Evolutionary conservation across 2,329 filamentous ascomycete genomes (phyloP).

Genomic region (Aspergillus udagawae): DNA sequence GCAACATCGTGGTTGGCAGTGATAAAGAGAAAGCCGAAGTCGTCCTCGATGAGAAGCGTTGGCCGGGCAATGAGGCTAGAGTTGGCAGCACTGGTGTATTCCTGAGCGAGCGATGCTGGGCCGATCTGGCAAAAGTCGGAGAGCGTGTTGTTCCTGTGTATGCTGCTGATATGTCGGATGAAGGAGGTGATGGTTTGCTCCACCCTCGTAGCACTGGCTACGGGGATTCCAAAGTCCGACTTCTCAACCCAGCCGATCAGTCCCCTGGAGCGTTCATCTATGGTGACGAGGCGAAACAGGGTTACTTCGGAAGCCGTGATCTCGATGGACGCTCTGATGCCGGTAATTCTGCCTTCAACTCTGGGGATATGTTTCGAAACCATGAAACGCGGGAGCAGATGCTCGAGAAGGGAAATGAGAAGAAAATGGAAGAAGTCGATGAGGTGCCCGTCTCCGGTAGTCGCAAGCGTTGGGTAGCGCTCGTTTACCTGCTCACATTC

Average conservation of each 20-base stretch:
- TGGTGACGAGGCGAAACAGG: slow-evolving; percentile 69
- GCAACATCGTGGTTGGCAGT: slow-evolving; percentile 81
- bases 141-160: slow-evolving; percentile 58
- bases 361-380: slow-evolving; percentile 97
- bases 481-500: slow-evolving; percentile 81
- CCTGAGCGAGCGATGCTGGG: slow-evolving; percentile 92
- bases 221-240: slow-evolving; percentile 52
- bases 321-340: slow-evolving; percentile 85
- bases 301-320: slow-evolving; percentile 77
- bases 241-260: slow-evolving; percentile 46
- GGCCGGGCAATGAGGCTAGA: slow-evolving; percentile 86
- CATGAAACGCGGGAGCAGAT: slow-evolving; percentile 90
- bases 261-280: slow-evolving; percentile 61
- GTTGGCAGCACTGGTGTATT: slow-evolving; percentile 92
- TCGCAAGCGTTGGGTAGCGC: slow-evolving; percentile 84
- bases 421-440: slow-evolving; percentile 85
- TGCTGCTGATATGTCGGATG: slow-evolving; percentile 54
- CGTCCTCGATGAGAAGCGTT: slow-evolving; percentile 86
- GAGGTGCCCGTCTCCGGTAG: slow-evolving; percentile 71
- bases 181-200: slow-evolving; percentile 59
- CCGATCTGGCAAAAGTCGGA: slow-evolving; percentile 74
- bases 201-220: slow-evolving; percentile 41
- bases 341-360: slow-evolving; percentile 83
- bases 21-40: slow-evolving; percentile 88
- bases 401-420: slow-evolving; percentile 90